phyloP scores from a whole-genome alignment of 176 grass and related monocot species.

The Olyra latifolia region DNA sequence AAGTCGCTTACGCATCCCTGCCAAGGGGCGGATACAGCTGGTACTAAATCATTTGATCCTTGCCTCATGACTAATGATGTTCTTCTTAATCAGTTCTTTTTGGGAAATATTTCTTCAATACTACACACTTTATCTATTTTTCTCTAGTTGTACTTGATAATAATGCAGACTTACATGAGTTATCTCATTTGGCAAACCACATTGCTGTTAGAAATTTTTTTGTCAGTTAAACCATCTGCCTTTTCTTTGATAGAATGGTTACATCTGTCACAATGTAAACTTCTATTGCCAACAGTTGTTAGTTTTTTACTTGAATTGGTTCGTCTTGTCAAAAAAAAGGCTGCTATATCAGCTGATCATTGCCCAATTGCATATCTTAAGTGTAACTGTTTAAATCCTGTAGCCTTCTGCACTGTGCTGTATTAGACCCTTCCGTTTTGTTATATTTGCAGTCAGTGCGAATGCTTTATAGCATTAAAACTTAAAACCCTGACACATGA shows the following conservation, averaged over 20 bases:
- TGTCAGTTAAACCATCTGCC: not conserved
- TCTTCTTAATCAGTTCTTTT: not conserved
- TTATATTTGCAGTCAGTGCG: not conserved
- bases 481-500: not conserved
- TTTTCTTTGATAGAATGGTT: constrained; percentile 20
- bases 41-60: constrained; percentile 51
- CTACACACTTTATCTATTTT: not conserved
- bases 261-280: not conserved
- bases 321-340: not conserved
- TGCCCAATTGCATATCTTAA: not conserved
- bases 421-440: not conserved
- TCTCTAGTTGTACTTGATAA: constrained; percentile 3
- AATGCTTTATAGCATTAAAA: not conserved
- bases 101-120: constrained; percentile 11
- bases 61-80: not conserved
- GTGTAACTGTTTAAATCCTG: not conserved
- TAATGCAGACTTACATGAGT: not conserved
- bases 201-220: not conserved
- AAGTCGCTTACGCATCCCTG: constrained; percentile 85
- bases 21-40: constrained; percentile 90
- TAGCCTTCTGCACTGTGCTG: not conserved
- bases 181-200: not conserved
- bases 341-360: not conserved
- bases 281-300: not conserved
- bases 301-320: not conserved